Percentiles rank a stretch among this genome's conserved stretches.
Evolutionary conservation across 164 flowering plant species (phyloP).

Genomic region (Annona cherimola): DNA sequence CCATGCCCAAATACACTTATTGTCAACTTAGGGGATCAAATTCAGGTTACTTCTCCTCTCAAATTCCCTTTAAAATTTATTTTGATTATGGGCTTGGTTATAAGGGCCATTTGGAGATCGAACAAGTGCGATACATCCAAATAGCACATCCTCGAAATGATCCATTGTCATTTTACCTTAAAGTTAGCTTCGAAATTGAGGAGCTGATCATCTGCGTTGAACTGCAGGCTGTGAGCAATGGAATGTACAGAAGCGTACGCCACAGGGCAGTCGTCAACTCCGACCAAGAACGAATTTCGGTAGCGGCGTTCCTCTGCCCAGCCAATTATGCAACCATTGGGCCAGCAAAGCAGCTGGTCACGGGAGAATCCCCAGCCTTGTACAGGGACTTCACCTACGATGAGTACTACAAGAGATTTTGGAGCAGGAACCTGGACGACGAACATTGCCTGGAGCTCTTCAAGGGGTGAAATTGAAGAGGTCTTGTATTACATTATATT

Average conservation of each 20-base stretch:
- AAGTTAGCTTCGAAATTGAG: not conserved
- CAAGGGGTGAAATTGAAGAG: conserved; percentile 17
- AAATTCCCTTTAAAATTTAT: not conserved
- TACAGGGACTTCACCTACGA: conserved; percentile 57
- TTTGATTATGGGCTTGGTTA: not conserved
- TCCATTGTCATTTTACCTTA: not conserved
- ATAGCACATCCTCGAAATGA: not conserved
- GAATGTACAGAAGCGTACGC: conserved; percentile 65
- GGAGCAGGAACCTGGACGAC: conserved; percentile 65
- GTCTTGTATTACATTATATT: no score
- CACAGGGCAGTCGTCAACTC: conserved; percentile 67
- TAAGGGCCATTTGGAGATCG: not conserved
- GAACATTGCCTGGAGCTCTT: conserved; percentile 70
- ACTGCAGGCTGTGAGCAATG: conserved; percentile 68
- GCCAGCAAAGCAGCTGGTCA: conserved; percentile 33
- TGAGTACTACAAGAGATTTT: conserved; percentile 66
- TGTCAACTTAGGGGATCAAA: conserved; percentile 73
- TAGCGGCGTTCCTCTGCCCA: conserved; percentile 75
- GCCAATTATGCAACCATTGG: conserved; percentile 37
- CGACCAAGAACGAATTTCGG: conserved; percentile 46
- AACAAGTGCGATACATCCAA: not conserved
- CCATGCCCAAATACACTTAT: conserved; percentile 64
- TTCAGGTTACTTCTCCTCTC: conserved; percentile 42
- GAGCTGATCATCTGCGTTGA: not conserved
- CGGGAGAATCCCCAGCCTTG: conserved; percentile 27